Percentiles rank a stretch among this genome's conserved stretches.
Conservation (phyloP, 2,329 filamentous ascomycete genomes). For the Apiospora sp. region DNA sequence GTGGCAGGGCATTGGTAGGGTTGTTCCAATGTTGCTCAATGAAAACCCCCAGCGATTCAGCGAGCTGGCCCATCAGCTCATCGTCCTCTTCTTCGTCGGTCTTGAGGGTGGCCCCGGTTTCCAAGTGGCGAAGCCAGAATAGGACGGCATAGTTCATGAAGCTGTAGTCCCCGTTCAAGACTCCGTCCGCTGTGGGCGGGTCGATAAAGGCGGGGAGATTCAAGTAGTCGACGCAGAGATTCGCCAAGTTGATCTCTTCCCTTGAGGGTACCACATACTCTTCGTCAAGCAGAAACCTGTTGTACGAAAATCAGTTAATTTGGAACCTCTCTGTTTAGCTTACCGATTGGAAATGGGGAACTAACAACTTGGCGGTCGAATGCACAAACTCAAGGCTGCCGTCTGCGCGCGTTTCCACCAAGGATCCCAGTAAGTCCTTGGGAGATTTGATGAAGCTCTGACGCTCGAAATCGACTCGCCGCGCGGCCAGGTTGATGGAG, state of each 20-base stretch:
- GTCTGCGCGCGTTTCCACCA: constrained; percentile 41
- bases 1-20: constrained; percentile 9
- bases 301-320: neutral
- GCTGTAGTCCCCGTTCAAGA: constrained; percentile 24
- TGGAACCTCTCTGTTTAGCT: neutral
- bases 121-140: constrained; percentile 26
- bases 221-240: constrained; percentile 23
- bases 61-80: neutral
- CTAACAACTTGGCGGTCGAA: constrained; percentile 40
- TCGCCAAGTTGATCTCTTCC: constrained; percentile 29
- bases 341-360: neutral
- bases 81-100: neutral
- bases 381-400: constrained; percentile 47
- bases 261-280: constrained; percentile 31
- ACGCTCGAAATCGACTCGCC: constrained; percentile 40
- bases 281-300: neutral
- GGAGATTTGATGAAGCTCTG: constrained; percentile 36
- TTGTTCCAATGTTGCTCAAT: constrained; percentile 22
- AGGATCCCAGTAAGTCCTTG: constrained; percentile 46
- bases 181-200: neutral
- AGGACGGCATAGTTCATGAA: constrained; percentile 29
- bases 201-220: constrained; percentile 11
- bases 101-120: constrained; percentile 5
- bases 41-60: constrained; percentile 22
- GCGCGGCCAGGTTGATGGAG: constrained; percentile 42